Evolutionary conservation across 78 protist species (phyloP), one percentile per base, ranked within the genome.

Genomic region (Polysphondylium violaceum): DNA sequence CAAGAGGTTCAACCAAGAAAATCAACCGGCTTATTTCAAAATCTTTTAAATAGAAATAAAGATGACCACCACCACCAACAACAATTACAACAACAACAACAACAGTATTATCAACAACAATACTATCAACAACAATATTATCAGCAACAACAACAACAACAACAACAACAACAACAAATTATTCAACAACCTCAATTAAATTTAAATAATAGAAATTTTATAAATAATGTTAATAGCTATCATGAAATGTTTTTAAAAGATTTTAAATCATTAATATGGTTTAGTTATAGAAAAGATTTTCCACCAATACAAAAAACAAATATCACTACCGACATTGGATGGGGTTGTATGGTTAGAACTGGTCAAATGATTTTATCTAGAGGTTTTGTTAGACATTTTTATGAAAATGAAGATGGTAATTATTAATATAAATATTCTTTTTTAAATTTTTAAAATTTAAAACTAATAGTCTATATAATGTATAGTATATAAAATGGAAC

Each of bases 221-320:
- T 21, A 6, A 16, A 19, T 56, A 16, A 56, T 56, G 6, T 17
- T 19, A 56, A 56, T 56, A 16, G 61, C 19, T 21, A 16, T 56
- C 27, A 60, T 27, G 4, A 60, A 4, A 60, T 16, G 33, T 87
- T 87, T 33, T 21, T 87, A 31, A 5, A 50, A 16, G 93, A 76
- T 50, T 50, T 87, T 19, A 43, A 25, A 1, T 43, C 56, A 25
- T 35, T 90, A 27, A 55, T 90, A 25, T 90, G 94, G 94, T 78
- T 90, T 74, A 90, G 91, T 68, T 90, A 90, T 56, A 63, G 94
- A 79, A 90, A 77, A 27, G 94, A 90, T 78, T 90, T 90, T 16
- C 74, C 74, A 68, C 55, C 89, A 35, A 67, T 90, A 4, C 63
- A 63, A 31, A 71, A 71, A 36, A 73, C 88, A 29, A 68, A 14